Evolutionary conservation across 371 early-diverging fungal species (phyloP).

Genomic region (Syncephalastrum contaminatum): DNA sequence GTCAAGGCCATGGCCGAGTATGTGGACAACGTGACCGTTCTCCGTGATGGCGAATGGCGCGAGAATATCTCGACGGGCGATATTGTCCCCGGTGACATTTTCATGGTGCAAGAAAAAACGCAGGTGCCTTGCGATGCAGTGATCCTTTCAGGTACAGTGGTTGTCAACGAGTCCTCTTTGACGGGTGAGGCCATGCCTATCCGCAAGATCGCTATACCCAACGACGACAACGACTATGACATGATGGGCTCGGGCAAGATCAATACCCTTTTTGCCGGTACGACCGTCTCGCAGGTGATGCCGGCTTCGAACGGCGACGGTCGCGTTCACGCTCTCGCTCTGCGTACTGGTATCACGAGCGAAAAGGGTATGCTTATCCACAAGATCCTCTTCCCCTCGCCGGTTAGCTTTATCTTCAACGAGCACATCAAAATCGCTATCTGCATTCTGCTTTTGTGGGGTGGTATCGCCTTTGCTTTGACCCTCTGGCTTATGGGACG

Average conservation of each 20-base stretch:
- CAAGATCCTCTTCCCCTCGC: conserved; percentile 71
- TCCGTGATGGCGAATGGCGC: conserved; percentile 62
- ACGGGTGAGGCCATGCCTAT: conserved; percentile 84
- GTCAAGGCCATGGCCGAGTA: conserved; percentile 65
- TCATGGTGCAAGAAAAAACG: conserved; percentile 26
- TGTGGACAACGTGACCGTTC: conserved; percentile 34
- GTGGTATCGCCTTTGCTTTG: conserved; percentile 53
- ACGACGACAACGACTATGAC: conserved; percentile 42
- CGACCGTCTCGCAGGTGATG: conserved; percentile 50
- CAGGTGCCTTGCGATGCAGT: conserved; percentile 64
- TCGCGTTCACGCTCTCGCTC: conserved; percentile 52
- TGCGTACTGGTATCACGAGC: conserved; percentile 73
- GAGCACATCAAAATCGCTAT: conserved; percentile 73
- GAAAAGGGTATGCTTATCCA: conserved; percentile 76
- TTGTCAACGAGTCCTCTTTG: conserved; percentile 81
- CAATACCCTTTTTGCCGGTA: conserved; percentile 66
- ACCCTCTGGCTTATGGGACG: conserved; percentile 54
- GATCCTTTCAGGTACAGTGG: conserved; percentile 66
- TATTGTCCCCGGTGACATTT: conserved; percentile 70
- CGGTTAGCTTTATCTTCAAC: conserved; percentile 67
- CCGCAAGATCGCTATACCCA: conserved; percentile 67
- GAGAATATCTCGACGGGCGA: conserved; percentile 40
- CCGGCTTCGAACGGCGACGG: conserved; percentile 9
- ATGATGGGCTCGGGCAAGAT: conserved; percentile 38
- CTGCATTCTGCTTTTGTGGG: conserved; percentile 62